These are phyloP conservation scores for Rhizopogon vulgaris DNA, from an alignment of 768 basidiomycete species.

Conservation along the genomic window DNA sequence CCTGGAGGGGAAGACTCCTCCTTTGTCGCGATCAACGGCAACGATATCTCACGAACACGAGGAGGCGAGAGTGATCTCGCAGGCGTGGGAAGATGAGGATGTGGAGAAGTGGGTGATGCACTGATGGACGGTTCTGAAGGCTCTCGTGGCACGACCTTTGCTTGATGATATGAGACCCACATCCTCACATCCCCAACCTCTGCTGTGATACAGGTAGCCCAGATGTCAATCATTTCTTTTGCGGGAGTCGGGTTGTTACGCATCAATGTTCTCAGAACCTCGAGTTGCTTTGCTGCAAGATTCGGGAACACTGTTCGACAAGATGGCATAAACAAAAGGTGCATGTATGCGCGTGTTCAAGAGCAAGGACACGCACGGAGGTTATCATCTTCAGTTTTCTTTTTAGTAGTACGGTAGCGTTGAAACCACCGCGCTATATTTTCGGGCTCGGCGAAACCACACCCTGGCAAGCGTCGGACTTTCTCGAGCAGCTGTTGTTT, in stretches of 20 bases:
- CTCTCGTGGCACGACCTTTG: conserved; percentile 6
- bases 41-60: conserved; percentile 11
- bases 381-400: conserved; percentile 17
- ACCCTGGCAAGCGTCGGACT: not conserved
- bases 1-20: conserved; percentile 6
- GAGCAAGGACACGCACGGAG: conserved; percentile 15
- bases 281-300: conserved; percentile 16
- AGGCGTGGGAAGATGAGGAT: conserved; percentile 23
- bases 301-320: conserved; percentile 19
- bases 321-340: conserved; percentile 1
- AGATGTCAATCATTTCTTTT: conserved; percentile 18
- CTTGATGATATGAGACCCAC: conserved; percentile 25
- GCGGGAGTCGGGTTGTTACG: conserved; percentile 10
- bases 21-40: conserved; percentile 26
- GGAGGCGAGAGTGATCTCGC: conserved; percentile 19
- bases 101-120: conserved; percentile 13
- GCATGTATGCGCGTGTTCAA: not conserved
- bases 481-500: not conserved
- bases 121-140: conserved; percentile 3
- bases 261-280: conserved; percentile 15
- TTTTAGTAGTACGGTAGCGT: conserved; percentile 5
- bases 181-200: conserved; percentile 13
- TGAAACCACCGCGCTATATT: conserved; percentile 12
- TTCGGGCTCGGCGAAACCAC: not conserved
- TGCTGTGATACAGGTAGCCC: conserved; percentile 18